Base-by-base conservation (phyloP, 1,284 basidiomycete species). In the Ganoderma leucocontextum region DNA sequence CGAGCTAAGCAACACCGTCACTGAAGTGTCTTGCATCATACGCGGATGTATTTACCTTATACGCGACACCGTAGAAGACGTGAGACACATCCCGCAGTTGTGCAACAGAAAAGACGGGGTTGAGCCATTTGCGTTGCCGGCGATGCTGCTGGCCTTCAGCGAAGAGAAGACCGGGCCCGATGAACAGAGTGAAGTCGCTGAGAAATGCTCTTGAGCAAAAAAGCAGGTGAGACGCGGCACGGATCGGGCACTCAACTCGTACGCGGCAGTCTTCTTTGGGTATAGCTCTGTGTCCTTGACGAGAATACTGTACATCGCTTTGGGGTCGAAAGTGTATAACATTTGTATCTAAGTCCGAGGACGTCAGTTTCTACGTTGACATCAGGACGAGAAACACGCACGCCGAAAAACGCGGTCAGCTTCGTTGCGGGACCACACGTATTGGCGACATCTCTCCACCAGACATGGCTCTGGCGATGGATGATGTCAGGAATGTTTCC, bases 281-380 rank as follows among this genome's bases (percentile, higher is more conserved):
- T 64, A 70, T 4, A 57, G 12, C 33, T 71, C 70, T 0, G 72
- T 78, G 72, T 78, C 82, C 75, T 84, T 83, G 63, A 83, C 75
- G 13, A 84, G 39, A 29, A 84, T 79, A 55, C 80, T 76, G 57
- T 84, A 76, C 57, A 84, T 64, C 1, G 82, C 81, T 64, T 78
- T 78, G 0, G 83, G 80, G 65, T 76, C 75, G 41, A 65, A 73
- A 2, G 70, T 60, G 44, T 69, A 70, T 6, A 76, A 29, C 6
- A 69, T 29, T 19, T 52, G 49, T n/a, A 38, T 58, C 29, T 33
- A n/a, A 19, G 19, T 35, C 19, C 19, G 33, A 35, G 22, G 10
- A 49, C 3, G 22, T 49, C 22, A 25, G 47, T 49, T 22, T 25
- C 22, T 25, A 25, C 47, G 9, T 49, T 22, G 10, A 12, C 47